Evolutionary conservation across 148 eudicot species (phyloP).

Genomic region (Fagopyrum homotropicum): DNA sequence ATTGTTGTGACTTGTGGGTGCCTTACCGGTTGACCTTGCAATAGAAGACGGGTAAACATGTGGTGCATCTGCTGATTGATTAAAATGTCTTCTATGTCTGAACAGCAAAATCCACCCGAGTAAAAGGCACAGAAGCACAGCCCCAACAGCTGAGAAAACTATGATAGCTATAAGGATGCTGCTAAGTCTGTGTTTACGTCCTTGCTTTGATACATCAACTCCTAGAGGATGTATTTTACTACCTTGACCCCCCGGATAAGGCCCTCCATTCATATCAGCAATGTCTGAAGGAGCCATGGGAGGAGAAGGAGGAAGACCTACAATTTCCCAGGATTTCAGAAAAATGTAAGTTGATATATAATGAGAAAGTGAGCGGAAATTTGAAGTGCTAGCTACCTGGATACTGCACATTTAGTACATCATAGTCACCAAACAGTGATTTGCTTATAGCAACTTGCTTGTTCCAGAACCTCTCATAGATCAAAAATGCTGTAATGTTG

Average conservation of each 20-base stretch:
- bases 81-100: constrained; percentile 28
- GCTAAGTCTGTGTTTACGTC: constrained; percentile 35
- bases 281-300: constrained; percentile 58
- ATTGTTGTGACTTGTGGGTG: too few species aligned
- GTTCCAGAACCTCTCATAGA: constrained; percentile 60
- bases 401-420: constrained; percentile 64
- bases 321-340: not conserved
- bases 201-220: constrained; percentile 43
- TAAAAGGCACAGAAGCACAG: constrained; percentile 35
- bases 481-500: constrained; percentile 44
- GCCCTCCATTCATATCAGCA: constrained; percentile 38
- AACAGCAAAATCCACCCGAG: constrained; percentile 53
- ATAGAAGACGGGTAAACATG: constrained; percentile 38
- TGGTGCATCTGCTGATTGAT: constrained; percentile 33
- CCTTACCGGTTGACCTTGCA: constrained; percentile 71
- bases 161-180: constrained; percentile 58
- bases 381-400: constrained; percentile 37
- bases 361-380: not conserved
- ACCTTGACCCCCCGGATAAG: constrained; percentile 47
- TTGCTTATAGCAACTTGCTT: constrained; percentile 54
- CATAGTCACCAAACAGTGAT: constrained; percentile 65
- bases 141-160: constrained; percentile 50
- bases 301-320: constrained; percentile 86
- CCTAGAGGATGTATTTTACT: constrained; percentile 67
- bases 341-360: not conserved